phyloP scores from a whole-genome alignment of 2,329 filamentous ascomycete genomes.

The Colletotrichum phormii region DNA sequence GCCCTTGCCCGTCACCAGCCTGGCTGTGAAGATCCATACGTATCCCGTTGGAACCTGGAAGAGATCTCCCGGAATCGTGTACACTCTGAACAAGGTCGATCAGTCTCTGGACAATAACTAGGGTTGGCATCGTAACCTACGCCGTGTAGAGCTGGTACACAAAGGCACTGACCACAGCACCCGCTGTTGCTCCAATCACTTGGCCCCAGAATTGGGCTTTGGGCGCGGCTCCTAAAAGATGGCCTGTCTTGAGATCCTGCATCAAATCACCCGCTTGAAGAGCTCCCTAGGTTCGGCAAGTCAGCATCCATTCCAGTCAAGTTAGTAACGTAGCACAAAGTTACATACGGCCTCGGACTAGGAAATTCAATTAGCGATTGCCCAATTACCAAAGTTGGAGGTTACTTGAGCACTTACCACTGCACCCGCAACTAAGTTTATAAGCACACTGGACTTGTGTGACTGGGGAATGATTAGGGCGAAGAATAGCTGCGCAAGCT shows the following conservation, averaged over 20 bases:
- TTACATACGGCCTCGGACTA: constrained; percentile 55
- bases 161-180: constrained; percentile 85
- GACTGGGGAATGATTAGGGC: constrained; percentile 86
- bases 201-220: constrained; percentile 98
- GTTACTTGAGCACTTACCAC: constrained; percentile 60
- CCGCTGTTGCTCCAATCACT: constrained; percentile 87
- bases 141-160: constrained; percentile 90
- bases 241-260: constrained; percentile 97
- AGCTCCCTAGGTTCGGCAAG: constrained; percentile 65
- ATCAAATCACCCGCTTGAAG: constrained; percentile 96
- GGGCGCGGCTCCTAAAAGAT: constrained; percentile 90
- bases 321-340: not conserved
- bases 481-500: constrained; percentile 95
- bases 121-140: constrained; percentile 46
- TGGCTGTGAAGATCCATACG: constrained; percentile 97
- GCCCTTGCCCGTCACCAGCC: constrained; percentile 91
- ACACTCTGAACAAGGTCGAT: constrained; percentile 67
- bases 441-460: constrained; percentile 87
- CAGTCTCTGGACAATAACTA: not conserved
- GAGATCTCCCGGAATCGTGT: constrained; percentile 86
- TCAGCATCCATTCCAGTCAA: constrained; percentile 16
- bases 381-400: not conserved
- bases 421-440: constrained; percentile 94
- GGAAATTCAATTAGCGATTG: not conserved
- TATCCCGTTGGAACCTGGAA: constrained; percentile 96